Conservation (phyloP, 108 stramenopile species). For the Cylindrotheca closterium region DNA sequence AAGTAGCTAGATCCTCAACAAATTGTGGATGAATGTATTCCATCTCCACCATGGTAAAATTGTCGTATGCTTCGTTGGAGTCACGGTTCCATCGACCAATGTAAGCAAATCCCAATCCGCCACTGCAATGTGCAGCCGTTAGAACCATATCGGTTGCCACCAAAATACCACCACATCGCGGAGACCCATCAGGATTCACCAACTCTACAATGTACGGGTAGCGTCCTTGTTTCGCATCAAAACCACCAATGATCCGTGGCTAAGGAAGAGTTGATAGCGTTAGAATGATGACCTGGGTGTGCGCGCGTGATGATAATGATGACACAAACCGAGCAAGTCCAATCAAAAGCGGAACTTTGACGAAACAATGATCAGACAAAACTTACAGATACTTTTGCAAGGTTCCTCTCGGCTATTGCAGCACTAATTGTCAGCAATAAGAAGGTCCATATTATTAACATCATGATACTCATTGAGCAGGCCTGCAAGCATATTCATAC, state of each 20-base stretch:
- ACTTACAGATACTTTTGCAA: no score
- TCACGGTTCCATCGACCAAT: slow-evolving; percentile 44
- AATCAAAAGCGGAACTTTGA: no score
- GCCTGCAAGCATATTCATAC: no score
- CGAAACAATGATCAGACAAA: no score
- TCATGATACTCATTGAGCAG: no score
- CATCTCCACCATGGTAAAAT: slow-evolving; percentile 26
- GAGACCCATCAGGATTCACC: slow-evolving; percentile 28
- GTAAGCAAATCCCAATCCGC: slow-evolving; percentile 16
- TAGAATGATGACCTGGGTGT: no score
- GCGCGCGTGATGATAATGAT: no score
- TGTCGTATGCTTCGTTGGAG: slow-evolving; percentile 16
- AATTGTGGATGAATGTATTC: slow-evolving; percentile 53
- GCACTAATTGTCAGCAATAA: no score
- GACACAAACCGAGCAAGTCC: no score
- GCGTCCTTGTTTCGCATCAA: slow-evolving; percentile 20
- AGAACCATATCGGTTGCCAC: slow-evolving; percentile 68
- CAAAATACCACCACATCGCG: slow-evolving; percentile 62
- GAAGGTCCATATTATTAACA: no score
- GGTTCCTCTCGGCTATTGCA: no score
- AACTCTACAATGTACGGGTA: slow-evolving; percentile 58
- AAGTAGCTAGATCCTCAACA: slow-evolving; percentile 15
- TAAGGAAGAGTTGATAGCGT: background rate
- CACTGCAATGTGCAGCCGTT: slow-evolving; percentile 66
- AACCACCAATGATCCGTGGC: slow-evolving; percentile 54